Percentiles rank a stretch among this genome's conserved stretches.
Evolutionary conservation across 2,329 filamentous ascomycete species (phyloP).

Genomic region (Phialemonium atrogriseum): DNA sequence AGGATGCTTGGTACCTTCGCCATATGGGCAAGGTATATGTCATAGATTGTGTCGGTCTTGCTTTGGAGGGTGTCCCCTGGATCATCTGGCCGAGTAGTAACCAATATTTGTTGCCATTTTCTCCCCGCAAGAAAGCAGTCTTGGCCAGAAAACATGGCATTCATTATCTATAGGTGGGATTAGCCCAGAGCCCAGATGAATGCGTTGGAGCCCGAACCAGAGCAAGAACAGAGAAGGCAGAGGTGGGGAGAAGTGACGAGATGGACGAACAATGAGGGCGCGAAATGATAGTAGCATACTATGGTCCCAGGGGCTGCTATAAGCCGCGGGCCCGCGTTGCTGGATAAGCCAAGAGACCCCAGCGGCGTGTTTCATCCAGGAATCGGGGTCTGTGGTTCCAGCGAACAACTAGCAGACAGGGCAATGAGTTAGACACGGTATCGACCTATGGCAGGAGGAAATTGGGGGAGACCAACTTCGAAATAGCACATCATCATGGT

Average conservation of each 20-base stretch:
- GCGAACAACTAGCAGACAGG: constrained; percentile 26
- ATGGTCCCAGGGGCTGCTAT: constrained; percentile 25
- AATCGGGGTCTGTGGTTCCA: constrained; percentile 25
- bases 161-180: constrained; percentile 23
- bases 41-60: constrained; percentile 19
- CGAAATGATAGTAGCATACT: constrained; percentile 29
- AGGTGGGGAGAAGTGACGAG: not conserved
- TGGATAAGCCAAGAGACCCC: constrained; percentile 29
- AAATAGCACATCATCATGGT: constrained; percentile 30
- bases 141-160: constrained; percentile 26
- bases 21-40: constrained; percentile 24
- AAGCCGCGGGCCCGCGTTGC: constrained; percentile 26
- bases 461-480: constrained; percentile 21
- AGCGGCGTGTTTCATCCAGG: constrained; percentile 30
- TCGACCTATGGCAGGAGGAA: not conserved
- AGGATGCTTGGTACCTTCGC: constrained; percentile 25
- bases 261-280: constrained; percentile 23
- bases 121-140: constrained; percentile 27
- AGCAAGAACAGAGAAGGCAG: constrained; percentile 1
- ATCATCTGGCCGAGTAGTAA: too few relatives aligned
- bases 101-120: constrained; percentile 27
- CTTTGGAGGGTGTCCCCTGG: too few relatives aligned
- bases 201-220: too few relatives aligned
- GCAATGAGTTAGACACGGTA: too few relatives aligned
- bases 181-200: not conserved